Evolutionary conservation across 805 yeast species (phyloP).

Genomic region (Wickerhamiella australiensis): DNA sequence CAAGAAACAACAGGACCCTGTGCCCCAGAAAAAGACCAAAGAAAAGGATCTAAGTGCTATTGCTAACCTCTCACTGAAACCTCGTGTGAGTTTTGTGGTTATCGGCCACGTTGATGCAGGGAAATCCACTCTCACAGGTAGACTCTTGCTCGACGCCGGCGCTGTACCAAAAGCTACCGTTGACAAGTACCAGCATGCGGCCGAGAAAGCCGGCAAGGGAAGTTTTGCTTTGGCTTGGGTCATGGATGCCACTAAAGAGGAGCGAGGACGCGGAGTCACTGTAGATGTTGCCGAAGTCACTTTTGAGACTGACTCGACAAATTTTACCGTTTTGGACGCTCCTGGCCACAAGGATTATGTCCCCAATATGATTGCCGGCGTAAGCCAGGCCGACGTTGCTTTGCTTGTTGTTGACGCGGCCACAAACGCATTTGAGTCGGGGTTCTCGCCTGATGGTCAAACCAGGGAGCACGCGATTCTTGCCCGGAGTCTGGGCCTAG

Average conservation of each 20-base stretch:
- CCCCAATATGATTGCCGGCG: conserved; percentile 78
- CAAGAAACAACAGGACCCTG: conserved; percentile 4
- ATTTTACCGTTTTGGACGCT: conserved; percentile 66
- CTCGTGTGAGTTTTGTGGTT: conserved; percentile 59
- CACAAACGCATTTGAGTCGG: conserved; percentile 57
- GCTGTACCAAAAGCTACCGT: conserved; percentile 54
- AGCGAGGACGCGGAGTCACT: conserved; percentile 64
- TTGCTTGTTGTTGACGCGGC: conserved; percentile 57
- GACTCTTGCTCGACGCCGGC: conserved; percentile 54
- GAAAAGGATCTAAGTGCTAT: conserved; percentile 11
- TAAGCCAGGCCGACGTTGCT: conserved; percentile 66
- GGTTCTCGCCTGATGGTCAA: conserved; percentile 56
- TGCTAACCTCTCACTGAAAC: conserved; percentile 29
- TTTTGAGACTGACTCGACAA: conserved; percentile 43
- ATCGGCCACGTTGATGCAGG: conserved; percentile 85
- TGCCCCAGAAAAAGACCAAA: conserved; percentile 3
- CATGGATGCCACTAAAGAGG: conserved; percentile 70
- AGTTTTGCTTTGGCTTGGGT: conserved; percentile 81
- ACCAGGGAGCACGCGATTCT: conserved; percentile 67
- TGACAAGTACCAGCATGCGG: conserved; percentile 50
- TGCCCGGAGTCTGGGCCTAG: conserved; percentile 56
- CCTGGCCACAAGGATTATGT: conserved; percentile 78
- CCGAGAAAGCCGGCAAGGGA: conserved; percentile 56
- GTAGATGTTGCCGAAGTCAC: conserved; percentile 61
- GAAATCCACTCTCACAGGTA: conserved; percentile 67